Evolutionary conservation across 129 eudicot genomes (phyloP).

Genomic region (Lactuca saligna): DNA sequence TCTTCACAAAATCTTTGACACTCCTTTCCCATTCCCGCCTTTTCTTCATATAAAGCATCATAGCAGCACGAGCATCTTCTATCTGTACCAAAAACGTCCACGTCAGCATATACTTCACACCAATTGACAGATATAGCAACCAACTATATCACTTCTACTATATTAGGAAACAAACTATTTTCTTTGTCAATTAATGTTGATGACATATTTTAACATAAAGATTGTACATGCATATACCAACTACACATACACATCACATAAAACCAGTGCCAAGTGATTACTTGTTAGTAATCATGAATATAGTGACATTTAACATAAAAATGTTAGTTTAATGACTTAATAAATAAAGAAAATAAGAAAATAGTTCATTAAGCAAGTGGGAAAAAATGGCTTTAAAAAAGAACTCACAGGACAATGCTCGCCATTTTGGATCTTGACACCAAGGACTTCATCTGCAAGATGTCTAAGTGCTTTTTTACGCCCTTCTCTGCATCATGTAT

Average conservation of each 20-base stretch:
- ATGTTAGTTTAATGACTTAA: neutral
- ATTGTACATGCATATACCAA: no score
- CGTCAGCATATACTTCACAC: slow-evolving; percentile 7
- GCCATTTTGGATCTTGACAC: slow-evolving; percentile 85
- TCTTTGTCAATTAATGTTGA: neutral
- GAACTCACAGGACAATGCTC: slow-evolving; percentile 98
- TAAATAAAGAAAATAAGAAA: neutral
- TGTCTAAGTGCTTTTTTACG: slow-evolving; percentile 80
- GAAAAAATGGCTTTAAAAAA: neutral
- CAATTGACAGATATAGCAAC: neutral
- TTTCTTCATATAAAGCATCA: slow-evolving; percentile 79
- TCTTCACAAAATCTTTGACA: slow-evolving; percentile 52
- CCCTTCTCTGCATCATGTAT: slow-evolving; percentile 60
- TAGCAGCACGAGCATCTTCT: slow-evolving; percentile 99
- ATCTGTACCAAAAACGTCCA: slow-evolving; percentile 43
- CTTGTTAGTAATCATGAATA: no score
- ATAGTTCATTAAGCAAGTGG: neutral
- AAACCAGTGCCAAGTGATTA: no score
- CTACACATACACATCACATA: no score
- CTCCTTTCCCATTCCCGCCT: slow-evolving; percentile 75
- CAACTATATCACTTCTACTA: neutral
- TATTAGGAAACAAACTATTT: no score
- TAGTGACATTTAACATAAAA: neutral
- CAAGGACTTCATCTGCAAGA: slow-evolving; percentile 78
- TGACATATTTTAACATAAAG: no score